Evolutionary conservation across 805 yeast species (phyloP).

Genomic region (Clavispora santaluciae): DNA sequence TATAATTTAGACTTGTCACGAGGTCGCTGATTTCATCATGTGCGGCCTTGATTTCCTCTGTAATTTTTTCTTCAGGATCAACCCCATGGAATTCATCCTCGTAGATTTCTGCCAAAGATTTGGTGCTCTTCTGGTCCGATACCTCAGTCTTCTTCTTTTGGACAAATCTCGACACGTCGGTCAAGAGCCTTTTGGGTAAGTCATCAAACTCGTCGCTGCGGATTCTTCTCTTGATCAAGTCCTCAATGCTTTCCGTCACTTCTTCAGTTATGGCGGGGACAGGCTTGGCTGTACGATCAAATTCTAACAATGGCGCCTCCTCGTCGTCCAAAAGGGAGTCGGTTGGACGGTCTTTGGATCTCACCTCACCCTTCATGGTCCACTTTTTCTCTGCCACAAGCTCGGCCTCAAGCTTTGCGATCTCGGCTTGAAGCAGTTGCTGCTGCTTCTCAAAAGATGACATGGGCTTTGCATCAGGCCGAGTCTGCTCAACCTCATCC

Average conservation of each 20-base stretch:
- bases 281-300: conserved; percentile 91
- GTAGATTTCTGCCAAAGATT: conserved; percentile 86
- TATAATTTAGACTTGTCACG: conserved; percentile 58
- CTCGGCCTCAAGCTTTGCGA: conserved; percentile 74
- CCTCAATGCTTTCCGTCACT: conserved; percentile 81
- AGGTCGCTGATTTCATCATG: conserved; percentile 75
- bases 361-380: conserved; percentile 92
- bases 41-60: conserved; percentile 62
- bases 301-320: conserved; percentile 57
- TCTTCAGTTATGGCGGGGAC: conserved; percentile 93
- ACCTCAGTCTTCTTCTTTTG: conserved; percentile 52
- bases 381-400: conserved; percentile 87
- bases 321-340: conserved; percentile 77
- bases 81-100: conserved; percentile 71
- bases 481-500: conserved; percentile 17
- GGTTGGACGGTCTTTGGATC: conserved; percentile 71
- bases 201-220: conserved; percentile 77
- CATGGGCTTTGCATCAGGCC: conserved; percentile 30
- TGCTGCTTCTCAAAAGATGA: conserved; percentile 86
- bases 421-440: conserved; percentile 67
- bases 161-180: conserved; percentile 58
- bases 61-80: conserved; percentile 42
- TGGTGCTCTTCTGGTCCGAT: conserved; percentile 76
- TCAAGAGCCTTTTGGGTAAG: conserved; percentile 64
- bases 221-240: conserved; percentile 79